Base-by-base conservation (phyloP, 1,139 yeast species). In the Hansenula anomala region DNA sequence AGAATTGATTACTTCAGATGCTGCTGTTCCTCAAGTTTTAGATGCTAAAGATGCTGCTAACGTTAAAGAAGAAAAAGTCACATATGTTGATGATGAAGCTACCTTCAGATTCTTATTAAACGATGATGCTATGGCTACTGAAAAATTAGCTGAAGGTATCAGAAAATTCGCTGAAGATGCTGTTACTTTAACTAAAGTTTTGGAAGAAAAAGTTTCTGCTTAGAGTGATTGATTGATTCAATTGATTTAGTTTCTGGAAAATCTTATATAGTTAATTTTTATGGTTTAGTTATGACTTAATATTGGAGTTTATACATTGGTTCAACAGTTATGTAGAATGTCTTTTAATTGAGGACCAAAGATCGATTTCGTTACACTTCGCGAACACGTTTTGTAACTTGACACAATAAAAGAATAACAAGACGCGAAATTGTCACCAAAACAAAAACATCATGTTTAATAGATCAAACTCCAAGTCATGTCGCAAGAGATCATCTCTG, bases 61-160 rank as follows among this genome's bases (percentile, higher is more conserved):
- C 45, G 46, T 79, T 35, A 63, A 71, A 39, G 73, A 75, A 51
- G 80, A 77, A 60, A 88, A 88, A 77, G 90, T 84, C 45, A 66
- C 90, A 28, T 92, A 67, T 71, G 73, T 92, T 51, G 80, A 88
- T 60, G 82, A 89, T 65, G 97, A 92, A 73, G 68, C 96, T 45
- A 69, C 75, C 49, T 92, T 92, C 92, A 85, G 97, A 78, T 86
- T 80, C 73, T 76, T 73, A 44, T 73, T 92, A 57, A 92, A 92
- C 73, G 96, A 92, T 67, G 97, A 92, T 66, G 94, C 95, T 52
- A 92, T 92, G 98, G 94, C 97, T 59, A 88, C 97, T 55, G 97
- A 92, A 75, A 94, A 92, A 77, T 82, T 94, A 63, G 69, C 96
- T 54, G 96, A 92, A 64, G 98, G 98, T 80, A 92, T 92, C 72